phyloP scores from a whole-genome alignment of 345 rosid species.

The Aethionema arabicum region DNA sequence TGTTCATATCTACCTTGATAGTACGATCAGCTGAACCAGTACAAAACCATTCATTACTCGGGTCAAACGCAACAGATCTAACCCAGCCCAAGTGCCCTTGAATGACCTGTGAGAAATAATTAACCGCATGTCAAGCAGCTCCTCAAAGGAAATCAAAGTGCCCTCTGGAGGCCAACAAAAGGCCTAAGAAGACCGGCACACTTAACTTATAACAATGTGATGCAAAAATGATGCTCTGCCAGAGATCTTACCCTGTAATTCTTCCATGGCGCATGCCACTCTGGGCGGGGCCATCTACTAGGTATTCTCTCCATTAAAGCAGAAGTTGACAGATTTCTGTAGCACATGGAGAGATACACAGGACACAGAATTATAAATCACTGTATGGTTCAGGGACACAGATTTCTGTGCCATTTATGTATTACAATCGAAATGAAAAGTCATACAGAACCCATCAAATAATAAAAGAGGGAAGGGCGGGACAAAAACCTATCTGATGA shows the following conservation, averaged over 20 bases:
- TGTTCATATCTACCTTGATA: conserved; percentile 61
- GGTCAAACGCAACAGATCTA: conserved; percentile 93
- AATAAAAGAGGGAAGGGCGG: conserved; percentile 16
- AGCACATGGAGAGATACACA: conserved; percentile 14
- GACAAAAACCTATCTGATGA: conserved; percentile 64
- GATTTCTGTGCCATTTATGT: background rate
- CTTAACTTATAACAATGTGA: background rate
- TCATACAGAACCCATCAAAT: background rate
- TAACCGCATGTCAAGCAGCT: conserved; percentile 19
- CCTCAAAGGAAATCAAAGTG: conserved; percentile 11
- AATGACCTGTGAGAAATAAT: conserved; percentile 46
- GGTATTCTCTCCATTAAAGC: conserved; percentile 96
- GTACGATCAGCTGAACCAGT: conserved; percentile 99
- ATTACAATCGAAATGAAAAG: conserved; percentile 11
- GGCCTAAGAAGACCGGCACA: too few species aligned
- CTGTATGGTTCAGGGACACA: conserved; percentile 1
- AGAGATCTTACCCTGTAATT: conserved; percentile 75
- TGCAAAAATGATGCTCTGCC: conserved; percentile 6
- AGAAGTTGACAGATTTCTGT: conserved; percentile 72
- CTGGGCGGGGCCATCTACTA: conserved; percentile 98
- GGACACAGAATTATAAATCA: conserved; percentile 16
- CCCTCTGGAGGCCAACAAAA: conserved; percentile 3
- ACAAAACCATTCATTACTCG: conserved; percentile 96
- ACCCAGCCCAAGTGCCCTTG: conserved; percentile 99
- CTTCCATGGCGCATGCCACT: conserved; percentile 99